Evolutionary conservation across 441 rosid genomes (phyloP), one percentile per base, ranked within the genome.

Genomic region (Jatropha multifida): DNA sequence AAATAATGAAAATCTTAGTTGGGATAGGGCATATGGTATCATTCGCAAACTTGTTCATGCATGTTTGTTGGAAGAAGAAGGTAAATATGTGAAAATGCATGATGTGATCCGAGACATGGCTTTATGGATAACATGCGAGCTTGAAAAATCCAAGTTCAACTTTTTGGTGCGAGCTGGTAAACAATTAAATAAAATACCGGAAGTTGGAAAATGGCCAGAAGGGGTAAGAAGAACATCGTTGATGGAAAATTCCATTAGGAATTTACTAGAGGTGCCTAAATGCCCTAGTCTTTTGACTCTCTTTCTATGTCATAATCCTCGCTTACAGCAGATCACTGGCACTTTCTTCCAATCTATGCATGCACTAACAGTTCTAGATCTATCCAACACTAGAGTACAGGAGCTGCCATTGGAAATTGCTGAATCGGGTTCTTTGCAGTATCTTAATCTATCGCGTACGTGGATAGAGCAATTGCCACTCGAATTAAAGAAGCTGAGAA

Each of bases 401-500:
- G 46, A 68, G 11, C 13, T 83, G 1, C 80, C 83, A 3, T 7
- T 1, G 1, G 85, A 69, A 67, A 78, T 77, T 27, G 64, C 68
- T 11, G 20, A 42, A 1, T 37, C 77, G 56, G 56, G 12, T 4
- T 76, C 71, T 0, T 26, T 79, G 4, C 69, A 77, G 14, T 51
- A 55, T 73, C 83, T 76, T 4, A 46, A 76, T 40, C 8, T 80
- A 17, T 64, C 74, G 0, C 11, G 1, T 2, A 69, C 77, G 9
- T 6, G 8, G n/a, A 52, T 75, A 26, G 23, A 1, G 13, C 11
- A 9, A 15, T n/a, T 87, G 32, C 84, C 86, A 0, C n/a, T 0
- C 38, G 78, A 76, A 70, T 37, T 85, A 1, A 73, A 65, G 41
- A 7, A 7, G 23, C 51, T 87, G 77, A 54, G 12, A 32, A 80